A percentile compares a stretch with the other conserved stretches of the same genome.
phyloP scores from a whole-genome alignment of 2,329 filamentous ascomycete genomes.

The Malbranchea zuffiana region DNA sequence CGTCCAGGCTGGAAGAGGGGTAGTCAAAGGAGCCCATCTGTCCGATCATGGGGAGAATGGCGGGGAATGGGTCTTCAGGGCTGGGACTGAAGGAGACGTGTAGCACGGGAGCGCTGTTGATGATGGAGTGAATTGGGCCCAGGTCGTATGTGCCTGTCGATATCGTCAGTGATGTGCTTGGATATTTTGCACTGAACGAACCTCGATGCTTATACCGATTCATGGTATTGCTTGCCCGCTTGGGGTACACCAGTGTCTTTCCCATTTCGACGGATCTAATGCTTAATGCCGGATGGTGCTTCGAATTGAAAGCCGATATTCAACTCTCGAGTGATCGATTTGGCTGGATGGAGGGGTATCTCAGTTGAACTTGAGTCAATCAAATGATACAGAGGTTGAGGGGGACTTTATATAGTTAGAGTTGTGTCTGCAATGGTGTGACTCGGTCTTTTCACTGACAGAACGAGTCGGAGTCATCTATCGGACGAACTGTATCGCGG shows the following conservation, averaged over 20 bases:
- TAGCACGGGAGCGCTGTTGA: slow-evolving; percentile 62
- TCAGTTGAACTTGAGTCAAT: no score
- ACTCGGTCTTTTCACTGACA: no score
- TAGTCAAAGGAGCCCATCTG: slow-evolving; percentile 62
- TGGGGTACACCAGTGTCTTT: slow-evolving; percentile 46
- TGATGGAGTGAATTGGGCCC: slow-evolving; percentile 59
- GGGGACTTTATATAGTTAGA: no score
- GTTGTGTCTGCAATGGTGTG: no score
- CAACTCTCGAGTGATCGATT: no score
- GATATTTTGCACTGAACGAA: slow-evolving; percentile 20
- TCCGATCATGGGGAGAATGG: slow-evolving; percentile 74
- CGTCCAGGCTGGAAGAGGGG: slow-evolving; percentile 48
- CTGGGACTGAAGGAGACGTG: slow-evolving; percentile 66
- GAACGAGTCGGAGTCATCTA: no score
- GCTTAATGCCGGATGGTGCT: no score
- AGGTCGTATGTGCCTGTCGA: slow-evolving; percentile 57
- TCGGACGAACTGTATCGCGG: no score
- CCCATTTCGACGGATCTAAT: slow-evolving; percentile 35
- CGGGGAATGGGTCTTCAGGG: slow-evolving; percentile 57
- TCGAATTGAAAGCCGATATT: no score
- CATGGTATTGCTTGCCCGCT: slow-evolving; percentile 52
- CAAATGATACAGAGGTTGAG: no score
- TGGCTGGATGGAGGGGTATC: no score
- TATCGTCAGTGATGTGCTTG: slow-evolving; percentile 12
- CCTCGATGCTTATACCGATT: slow-evolving; percentile 57